Evolutionary conservation across 2,329 filamentous ascomycete species (phyloP).

Genomic region (Fusarium verticillioides): DNA sequence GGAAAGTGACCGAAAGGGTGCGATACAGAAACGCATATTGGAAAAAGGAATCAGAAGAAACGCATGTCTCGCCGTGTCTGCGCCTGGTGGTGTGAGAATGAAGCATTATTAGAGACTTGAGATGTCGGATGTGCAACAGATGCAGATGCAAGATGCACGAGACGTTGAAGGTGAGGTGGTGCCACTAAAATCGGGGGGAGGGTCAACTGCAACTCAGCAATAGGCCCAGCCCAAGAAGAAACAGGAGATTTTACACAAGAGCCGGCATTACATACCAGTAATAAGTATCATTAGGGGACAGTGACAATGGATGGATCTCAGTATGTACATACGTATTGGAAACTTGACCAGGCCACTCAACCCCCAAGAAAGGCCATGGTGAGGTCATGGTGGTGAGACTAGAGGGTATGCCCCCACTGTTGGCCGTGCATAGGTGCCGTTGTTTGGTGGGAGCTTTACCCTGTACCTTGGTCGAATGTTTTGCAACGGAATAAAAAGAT

Average conservation of each 20-base stretch:
- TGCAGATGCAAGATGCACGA: slow-evolving; percentile 15
- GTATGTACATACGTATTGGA: background rate
- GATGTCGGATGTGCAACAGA: background rate
- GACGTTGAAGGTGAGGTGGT: slow-evolving; percentile 21
- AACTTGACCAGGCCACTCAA: slow-evolving; percentile 16
- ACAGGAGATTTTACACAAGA: background rate
- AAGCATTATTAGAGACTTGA: background rate
- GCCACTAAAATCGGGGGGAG: slow-evolving; percentile 26
- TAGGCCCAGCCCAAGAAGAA: background rate
- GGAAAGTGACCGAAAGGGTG: slow-evolving; percentile 30
- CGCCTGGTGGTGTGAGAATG: slow-evolving; percentile 15
- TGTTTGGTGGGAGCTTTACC: slow-evolving; percentile 21
- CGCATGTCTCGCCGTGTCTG: background rate
- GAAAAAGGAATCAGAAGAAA: background rate
- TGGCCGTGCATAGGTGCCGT: slow-evolving; percentile 16
- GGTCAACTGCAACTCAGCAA: background rate
- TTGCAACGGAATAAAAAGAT: slow-evolving; percentile 4
- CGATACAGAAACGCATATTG: background rate
- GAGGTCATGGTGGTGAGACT: slow-evolving; percentile 44
- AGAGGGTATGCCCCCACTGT: slow-evolving; percentile 20
- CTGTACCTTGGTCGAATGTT: slow-evolving; percentile 35
- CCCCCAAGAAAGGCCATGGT: slow-evolving; percentile 27
- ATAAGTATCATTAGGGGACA: background rate
- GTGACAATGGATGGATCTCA: slow-evolving; percentile 6
- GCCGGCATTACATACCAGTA: background rate